Evolutionary conservation across 371 early-diverging fungal genomes (phyloP).

Genomic region (Saksenaea oblongispora): DNA sequence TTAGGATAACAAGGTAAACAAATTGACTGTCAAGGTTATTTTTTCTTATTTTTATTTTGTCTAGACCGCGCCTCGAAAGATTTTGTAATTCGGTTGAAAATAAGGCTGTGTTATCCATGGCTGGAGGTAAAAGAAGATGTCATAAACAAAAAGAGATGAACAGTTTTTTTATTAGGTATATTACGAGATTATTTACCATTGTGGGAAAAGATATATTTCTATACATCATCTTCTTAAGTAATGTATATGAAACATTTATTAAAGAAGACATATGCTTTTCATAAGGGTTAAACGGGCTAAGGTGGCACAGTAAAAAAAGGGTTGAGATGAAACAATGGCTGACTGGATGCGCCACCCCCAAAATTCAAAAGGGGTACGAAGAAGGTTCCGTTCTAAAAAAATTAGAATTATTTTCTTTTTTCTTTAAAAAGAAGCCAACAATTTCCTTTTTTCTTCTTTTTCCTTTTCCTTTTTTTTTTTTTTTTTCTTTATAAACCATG

Average conservation of each 20-base stretch:
- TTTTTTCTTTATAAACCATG: background rate
- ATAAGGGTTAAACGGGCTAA: no score
- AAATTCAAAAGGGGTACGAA: background rate
- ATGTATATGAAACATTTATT: no score
- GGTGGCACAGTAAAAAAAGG: background rate
- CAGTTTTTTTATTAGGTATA: constrained; percentile 46
- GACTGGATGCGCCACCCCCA: background rate
- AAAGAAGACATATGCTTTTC: background rate
- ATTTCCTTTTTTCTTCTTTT: background rate
- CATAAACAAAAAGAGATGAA: background rate
- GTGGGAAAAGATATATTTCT: constrained; percentile 93
- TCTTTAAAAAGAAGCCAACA: constrained; percentile 18
- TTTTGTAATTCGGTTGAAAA: constrained; percentile 48
- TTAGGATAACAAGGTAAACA: constrained; percentile 72
- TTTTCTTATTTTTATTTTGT: background rate
- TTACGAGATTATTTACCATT: constrained; percentile 90
- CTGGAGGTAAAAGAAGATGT: constrained; percentile 29
- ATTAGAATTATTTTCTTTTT: background rate
- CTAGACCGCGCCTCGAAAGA: constrained; percentile 47
- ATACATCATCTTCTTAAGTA: constrained; percentile 59
- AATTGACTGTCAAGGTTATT: background rate
- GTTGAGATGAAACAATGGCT: constrained; percentile 1
- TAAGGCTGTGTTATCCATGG: constrained; percentile 45
- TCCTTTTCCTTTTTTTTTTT: background rate
- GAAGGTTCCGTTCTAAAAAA: background rate